phyloP scores from a whole-genome alignment of 768 basidiomycete genomes.

The Trametes gibbosa region DNA sequence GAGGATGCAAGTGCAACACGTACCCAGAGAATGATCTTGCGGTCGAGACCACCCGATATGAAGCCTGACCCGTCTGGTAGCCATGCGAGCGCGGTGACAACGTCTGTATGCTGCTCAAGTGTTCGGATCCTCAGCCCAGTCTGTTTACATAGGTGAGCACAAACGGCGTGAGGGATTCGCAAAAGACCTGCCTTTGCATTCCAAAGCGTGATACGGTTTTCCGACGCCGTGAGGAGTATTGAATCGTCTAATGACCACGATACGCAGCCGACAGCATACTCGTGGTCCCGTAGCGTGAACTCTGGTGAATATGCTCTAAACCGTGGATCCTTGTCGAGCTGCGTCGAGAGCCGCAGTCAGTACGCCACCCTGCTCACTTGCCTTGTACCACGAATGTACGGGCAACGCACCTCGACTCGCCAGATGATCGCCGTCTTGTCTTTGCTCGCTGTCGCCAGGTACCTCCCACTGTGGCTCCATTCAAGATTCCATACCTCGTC shows the following conservation, averaged over 20 bases:
- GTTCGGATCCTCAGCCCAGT: constrained; percentile 69
- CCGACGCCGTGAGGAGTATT: constrained; percentile 79
- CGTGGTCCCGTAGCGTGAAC: constrained; percentile 70
- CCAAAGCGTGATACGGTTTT: constrained; percentile 85
- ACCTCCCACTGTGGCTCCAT: constrained; percentile 89
- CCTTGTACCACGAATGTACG: constrained; percentile 1
- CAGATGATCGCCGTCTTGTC: constrained; percentile 90
- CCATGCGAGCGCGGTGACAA: constrained; percentile 86
- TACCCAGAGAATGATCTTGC: constrained; percentile 83
- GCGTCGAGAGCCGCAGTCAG: constrained; percentile 10
- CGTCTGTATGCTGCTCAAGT: constrained; percentile 72
- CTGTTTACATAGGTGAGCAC: constrained; percentile 38
- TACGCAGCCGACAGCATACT: constrained; percentile 73
- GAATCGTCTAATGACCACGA: constrained; percentile 93
- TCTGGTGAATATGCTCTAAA: constrained; percentile 59
- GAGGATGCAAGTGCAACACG: constrained; percentile 24
- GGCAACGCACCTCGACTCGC: constrained; percentile 67
- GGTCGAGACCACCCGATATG: constrained; percentile 85
- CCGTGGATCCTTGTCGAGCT: constrained; percentile 48
- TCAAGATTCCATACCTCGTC: constrained; percentile 96
- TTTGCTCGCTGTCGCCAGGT: constrained; percentile 84
- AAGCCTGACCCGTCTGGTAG: constrained; percentile 87
- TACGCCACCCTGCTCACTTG: constrained; percentile 3
- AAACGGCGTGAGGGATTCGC: not conserved
- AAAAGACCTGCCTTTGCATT: constrained; percentile 67